Percentiles rank a stretch among this genome's conserved stretches.
These are phyloP conservation scores for Globisporangium orthogonon DNA, from an alignment of 352 stramenopile species.

Conservation along the genomic window DNA sequence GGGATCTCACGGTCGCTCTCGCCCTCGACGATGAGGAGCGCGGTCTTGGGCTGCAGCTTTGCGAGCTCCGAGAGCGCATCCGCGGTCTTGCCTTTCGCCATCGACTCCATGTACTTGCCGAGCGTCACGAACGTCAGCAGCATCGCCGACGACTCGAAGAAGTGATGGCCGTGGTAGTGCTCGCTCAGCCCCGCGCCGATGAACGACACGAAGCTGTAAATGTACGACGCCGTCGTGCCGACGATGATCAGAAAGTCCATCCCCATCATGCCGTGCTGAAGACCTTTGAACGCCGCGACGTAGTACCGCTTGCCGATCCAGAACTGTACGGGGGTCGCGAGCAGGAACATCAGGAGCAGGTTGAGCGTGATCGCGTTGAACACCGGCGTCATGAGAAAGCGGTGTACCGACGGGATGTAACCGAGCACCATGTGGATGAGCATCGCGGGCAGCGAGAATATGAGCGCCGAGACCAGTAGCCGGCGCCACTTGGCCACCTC, in stretches of 20 bases:
- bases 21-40: conserved; percentile 45
- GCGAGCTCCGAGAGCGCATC: conserved; percentile 65
- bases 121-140: conserved; percentile 83
- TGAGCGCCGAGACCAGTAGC: conserved; percentile 61
- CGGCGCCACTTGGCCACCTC: conserved; percentile 74
- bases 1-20: conserved; percentile 63
- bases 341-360: conserved; percentile 77
- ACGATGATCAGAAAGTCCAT: conserved; percentile 87
- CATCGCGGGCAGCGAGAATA: conserved; percentile 82
- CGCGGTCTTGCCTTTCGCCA: conserved; percentile 82
- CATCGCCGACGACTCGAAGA: conserved; percentile 87
- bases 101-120: conserved; percentile 87
- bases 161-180: conserved; percentile 75
- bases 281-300: conserved; percentile 69
- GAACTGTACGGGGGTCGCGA: conserved; percentile 84
- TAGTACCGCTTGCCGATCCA: conserved; percentile 76
- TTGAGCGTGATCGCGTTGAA: conserved; percentile 77
- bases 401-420: conserved; percentile 62
- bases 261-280: conserved; percentile 84
- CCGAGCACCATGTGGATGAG: conserved; percentile 86
- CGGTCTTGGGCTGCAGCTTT: conserved; percentile 76
- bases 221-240: conserved; percentile 81
- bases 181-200: conserved; percentile 50
- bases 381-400: conserved; percentile 65
- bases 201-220: conserved; percentile 81